Evolutionary conservation across 179 eudicot species (phyloP).

Genomic region (Amaranthus tricolor): DNA sequence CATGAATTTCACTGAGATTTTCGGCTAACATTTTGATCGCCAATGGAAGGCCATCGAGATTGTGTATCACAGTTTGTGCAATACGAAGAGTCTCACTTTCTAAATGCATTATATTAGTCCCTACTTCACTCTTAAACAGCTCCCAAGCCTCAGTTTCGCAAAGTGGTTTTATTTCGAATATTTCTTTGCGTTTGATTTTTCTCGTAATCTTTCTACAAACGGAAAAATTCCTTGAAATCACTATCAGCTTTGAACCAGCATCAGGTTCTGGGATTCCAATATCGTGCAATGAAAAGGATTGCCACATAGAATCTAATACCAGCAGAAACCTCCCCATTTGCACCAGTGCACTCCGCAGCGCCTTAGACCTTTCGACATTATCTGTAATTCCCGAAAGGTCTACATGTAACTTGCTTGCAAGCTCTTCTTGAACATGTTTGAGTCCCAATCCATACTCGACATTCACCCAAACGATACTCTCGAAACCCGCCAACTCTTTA

Average conservation of each 20-base stretch:
- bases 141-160: slow-evolving; percentile 39
- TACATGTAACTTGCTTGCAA: slow-evolving; percentile 33
- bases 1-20: slow-evolving; percentile 28
- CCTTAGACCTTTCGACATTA: slow-evolving; percentile 31
- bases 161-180: slow-evolving; percentile 37
- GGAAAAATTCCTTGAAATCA: slow-evolving; percentile 35
- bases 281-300: slow-evolving; percentile 35
- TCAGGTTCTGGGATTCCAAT: slow-evolving; percentile 50
- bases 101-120: slow-evolving; percentile 17
- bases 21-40: slow-evolving; percentile 26
- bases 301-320: slow-evolving; percentile 51
- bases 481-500: slow-evolving; percentile 28
- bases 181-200: slow-evolving; percentile 19
- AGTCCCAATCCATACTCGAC: slow-evolving; percentile 35
- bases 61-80: slow-evolving; percentile 13
- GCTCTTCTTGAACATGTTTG: slow-evolving; percentile 35
- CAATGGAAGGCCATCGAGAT: slow-evolving; percentile 28
- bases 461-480: slow-evolving; percentile 43
- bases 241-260: slow-evolving; percentile 36
- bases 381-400: slow-evolving; percentile 27
- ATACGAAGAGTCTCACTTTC: slow-evolving; percentile 24
- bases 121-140: slow-evolving; percentile 37
- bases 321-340: slow-evolving; percentile 37
- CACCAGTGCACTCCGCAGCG: slow-evolving; percentile 28
- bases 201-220: slow-evolving; percentile 28